Percentiles rank a stretch among this genome's conserved stretches.
phyloP scores from a whole-genome alignment of 169 alveolate species.

The Cryptosporidium sp. region DNA sequence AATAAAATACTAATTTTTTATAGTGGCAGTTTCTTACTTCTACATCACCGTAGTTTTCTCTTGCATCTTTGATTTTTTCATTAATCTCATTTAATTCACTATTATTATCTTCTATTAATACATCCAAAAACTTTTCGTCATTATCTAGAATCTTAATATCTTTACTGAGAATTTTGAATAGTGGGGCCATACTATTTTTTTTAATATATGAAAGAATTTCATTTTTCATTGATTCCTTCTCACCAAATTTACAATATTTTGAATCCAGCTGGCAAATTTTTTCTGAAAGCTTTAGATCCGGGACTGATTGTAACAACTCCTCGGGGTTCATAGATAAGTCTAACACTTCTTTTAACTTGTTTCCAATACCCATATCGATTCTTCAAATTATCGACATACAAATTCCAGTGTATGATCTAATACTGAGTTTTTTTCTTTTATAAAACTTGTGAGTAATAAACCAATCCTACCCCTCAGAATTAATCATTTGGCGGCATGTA shows the following conservation, averaged over 20 bases:
- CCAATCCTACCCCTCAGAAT: not conserved
- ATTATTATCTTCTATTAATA: not conserved
- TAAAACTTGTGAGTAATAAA: not conserved
- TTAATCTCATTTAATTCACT: constrained; percentile 78
- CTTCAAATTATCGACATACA: not conserved
- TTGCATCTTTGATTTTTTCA: constrained; percentile 82
- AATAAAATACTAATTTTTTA: constrained; percentile 79
- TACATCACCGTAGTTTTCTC: constrained; percentile 82
- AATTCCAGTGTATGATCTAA: not conserved
- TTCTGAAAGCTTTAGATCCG: constrained; percentile 38
- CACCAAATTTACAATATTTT: constrained; percentile 9
- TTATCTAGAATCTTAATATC: not conserved
- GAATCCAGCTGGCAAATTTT: constrained; percentile 9
- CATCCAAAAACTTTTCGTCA: not conserved
- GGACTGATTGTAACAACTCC: constrained; percentile 53
- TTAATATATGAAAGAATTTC: constrained; percentile 8
- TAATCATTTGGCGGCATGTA: not conserved
- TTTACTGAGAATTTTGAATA: constrained; percentile 2
- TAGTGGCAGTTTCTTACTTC: constrained; percentile 85
- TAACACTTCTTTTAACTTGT: not conserved
- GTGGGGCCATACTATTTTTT: constrained; percentile 40
- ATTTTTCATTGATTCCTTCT: not conserved
- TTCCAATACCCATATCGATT: not conserved
- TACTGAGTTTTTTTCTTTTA: not conserved
- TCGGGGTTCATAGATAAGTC: constrained; percentile 21